Conservation (phyloP, 2,329 filamentous ascomycete genomes). For the Colletotrichum navitas region DNA sequence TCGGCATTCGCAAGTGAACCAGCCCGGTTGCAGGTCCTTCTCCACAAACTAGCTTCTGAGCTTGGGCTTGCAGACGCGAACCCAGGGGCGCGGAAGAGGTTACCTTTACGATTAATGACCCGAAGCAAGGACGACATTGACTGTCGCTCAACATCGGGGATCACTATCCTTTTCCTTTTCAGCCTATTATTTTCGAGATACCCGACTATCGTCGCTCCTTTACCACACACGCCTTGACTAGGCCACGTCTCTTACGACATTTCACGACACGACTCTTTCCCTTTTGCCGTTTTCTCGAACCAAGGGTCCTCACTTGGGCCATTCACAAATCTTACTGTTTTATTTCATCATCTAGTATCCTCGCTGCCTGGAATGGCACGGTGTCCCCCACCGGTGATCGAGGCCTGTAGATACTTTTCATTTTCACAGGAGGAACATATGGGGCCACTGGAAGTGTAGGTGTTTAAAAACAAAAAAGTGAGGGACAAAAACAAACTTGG, state of each 20-base stretch:
- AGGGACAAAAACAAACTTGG: constrained; percentile 32
- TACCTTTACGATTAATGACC: constrained; percentile 31
- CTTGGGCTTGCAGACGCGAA: constrained; percentile 6
- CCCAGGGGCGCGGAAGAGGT: constrained; percentile 4
- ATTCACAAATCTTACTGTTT: constrained; percentile 29
- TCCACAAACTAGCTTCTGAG: constrained; percentile 3
- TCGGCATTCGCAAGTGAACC: constrained; percentile 48
- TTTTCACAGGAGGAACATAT: constrained; percentile 24
- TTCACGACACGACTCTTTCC: constrained; percentile 19
- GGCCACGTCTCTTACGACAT: constrained; percentile 39
- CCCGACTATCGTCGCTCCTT: constrained; percentile 45
- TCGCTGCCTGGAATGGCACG: constrained; percentile 28
- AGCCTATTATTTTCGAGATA: constrained; percentile 44
- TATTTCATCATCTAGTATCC: constrained; percentile 34
- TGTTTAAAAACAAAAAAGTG: constrained; percentile 13
- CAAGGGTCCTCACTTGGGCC: constrained; percentile 11
- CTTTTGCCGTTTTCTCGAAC: constrained; percentile 16
- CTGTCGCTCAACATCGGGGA: constrained; percentile 32
- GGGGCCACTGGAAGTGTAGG: constrained; percentile 26
- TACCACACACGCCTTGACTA: constrained; percentile 26
- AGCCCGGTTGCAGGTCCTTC: neutral
- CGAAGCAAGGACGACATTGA: constrained; percentile 34
- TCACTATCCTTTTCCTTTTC: constrained; percentile 25
- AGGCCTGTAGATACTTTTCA: constrained; percentile 35
- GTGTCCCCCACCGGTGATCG: constrained; percentile 12